Percentiles rank a stretch among this genome's conserved stretches.
Conservation (phyloP, 2,329 filamentous ascomycete genomes). For the Teratosphaeria epicoccoides region DNA sequence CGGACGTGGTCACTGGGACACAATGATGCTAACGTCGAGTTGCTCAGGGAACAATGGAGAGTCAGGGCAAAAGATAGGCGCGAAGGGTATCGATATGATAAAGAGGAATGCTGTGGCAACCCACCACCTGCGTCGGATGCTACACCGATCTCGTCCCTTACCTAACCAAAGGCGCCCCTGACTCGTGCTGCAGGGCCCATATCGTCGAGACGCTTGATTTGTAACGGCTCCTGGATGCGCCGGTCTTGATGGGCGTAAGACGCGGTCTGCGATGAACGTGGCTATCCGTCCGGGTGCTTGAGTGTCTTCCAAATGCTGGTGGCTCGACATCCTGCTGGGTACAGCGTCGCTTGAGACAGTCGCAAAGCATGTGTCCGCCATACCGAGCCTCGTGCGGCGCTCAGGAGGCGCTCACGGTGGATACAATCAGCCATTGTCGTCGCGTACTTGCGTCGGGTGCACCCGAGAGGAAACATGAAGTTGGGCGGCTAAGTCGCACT, state of each 20-base stretch:
- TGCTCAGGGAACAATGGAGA: neutral
- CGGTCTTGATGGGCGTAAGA: neutral
- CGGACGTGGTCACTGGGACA: constrained; percentile 8
- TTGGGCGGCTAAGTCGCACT: neutral
- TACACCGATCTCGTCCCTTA: neutral
- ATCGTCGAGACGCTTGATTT: neutral
- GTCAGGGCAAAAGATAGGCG: neutral
- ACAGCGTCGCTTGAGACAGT: neutral
- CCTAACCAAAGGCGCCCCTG: neutral
- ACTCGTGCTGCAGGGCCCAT: neutral
- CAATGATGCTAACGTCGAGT: constrained; percentile 1
- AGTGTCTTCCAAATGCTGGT: neutral
- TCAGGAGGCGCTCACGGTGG: neutral
- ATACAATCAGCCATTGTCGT: neutral
- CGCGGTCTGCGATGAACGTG: neutral
- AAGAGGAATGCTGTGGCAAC: neutral
- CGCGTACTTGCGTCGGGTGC: neutral
- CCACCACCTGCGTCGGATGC: neutral
- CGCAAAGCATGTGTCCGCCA: neutral
- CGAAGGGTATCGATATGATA: neutral
- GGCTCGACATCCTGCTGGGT: neutral
- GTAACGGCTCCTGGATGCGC: too few species aligned
- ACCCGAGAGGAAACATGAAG: neutral
- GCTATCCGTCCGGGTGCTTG: neutral
- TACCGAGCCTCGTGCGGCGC: neutral